These are phyloP conservation scores for Backusella westeae DNA, from an alignment of 192 early-diverging fungal genomes.

Conservation along the genomic window DNA sequence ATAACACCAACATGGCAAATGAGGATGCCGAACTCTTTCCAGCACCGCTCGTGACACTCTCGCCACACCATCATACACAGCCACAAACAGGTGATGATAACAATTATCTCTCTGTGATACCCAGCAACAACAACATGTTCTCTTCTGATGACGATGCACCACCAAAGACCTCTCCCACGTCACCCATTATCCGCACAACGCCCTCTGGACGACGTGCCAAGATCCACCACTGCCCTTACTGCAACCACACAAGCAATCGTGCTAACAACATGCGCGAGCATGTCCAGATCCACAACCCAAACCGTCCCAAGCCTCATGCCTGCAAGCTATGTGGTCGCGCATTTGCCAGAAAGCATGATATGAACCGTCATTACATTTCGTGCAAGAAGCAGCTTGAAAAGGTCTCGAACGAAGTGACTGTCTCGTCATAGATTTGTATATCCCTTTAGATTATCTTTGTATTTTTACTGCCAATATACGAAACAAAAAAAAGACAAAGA, in stretches of 20 bases:
- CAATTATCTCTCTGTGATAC: conserved; percentile 2
- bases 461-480: background rate
- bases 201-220: conserved; percentile 8
- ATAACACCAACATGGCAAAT: background rate
- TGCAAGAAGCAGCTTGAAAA: conserved; percentile 7
- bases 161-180: background rate
- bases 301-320: conserved; percentile 55
- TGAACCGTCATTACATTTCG: conserved; percentile 56
- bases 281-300: conserved; percentile 62
- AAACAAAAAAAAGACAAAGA: background rate
- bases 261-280: conserved; percentile 70
- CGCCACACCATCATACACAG: background rate
- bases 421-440: background rate
- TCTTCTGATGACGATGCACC: background rate
- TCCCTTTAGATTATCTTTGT: background rate
- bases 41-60: background rate
- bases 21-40: background rate
- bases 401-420: background rate
- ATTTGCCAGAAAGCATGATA: conserved; percentile 70
- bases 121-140: background rate
- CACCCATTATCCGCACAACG: background rate
- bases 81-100: background rate
- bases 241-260: conserved; percentile 57
- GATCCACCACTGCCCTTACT: conserved; percentile 46
- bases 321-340: conserved; percentile 55